These are phyloP conservation scores for Picea engelmannii DNA, from an alignment of 83 land plant species.

Conservation along the genomic window DNA sequence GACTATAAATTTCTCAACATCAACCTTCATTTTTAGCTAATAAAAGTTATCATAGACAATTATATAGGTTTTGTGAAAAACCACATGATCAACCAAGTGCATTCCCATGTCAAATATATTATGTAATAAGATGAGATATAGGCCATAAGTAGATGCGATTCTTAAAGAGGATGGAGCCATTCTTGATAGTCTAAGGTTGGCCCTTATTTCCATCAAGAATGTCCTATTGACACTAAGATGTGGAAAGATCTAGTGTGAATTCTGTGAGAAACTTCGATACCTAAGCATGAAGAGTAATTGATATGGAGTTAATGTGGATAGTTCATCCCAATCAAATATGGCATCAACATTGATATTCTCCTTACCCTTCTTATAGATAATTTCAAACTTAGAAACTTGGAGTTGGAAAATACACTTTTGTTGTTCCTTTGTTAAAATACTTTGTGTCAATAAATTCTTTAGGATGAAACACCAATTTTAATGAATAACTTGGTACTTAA, in stretches of 20 bases:
- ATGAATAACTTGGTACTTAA: not conserved
- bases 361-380: not conserved
- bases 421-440: not conserved
- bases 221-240: not conserved
- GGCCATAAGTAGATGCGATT: not conserved
- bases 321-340: not conserved
- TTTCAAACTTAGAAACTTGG: not conserved
- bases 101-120: too few relatives aligned
- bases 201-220: too few relatives aligned
- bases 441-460: not conserved
- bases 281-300: not conserved
- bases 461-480: not conserved
- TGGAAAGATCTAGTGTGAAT: not conserved
- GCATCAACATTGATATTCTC: not conserved
- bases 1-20: not conserved
- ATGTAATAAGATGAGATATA: too few relatives aligned
- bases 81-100: not conserved
- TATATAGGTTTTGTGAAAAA: not conserved
- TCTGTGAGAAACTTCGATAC: not conserved
- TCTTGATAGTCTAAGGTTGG: too few relatives aligned
- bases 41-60: not conserved
- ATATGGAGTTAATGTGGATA: not conserved
- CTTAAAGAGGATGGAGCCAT: not conserved
- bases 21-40: not conserved
- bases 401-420: not conserved